Base-by-base conservation (phyloP, 2,329 filamentous ascomycete genomes). In the Lasiodiplodia gonubiensis region DNA sequence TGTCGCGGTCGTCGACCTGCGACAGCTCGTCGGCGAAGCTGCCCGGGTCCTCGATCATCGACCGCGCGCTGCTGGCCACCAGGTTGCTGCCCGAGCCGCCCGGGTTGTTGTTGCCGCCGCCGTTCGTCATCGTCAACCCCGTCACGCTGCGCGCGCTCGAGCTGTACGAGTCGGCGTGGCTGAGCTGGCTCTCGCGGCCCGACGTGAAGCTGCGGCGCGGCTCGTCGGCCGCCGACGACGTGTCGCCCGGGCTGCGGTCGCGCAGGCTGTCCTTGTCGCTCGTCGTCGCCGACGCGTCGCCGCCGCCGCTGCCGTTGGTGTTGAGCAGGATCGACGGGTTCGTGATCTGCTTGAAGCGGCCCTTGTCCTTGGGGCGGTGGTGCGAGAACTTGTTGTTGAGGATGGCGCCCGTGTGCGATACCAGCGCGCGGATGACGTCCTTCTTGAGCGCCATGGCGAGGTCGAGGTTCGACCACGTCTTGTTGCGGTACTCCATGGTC, bases 391-490 rank as follows among this genome's bases (percentile, higher is more conserved):
- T 99, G 85, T 99, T 99, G 66, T 94, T 93, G 60, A 99, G 93
- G 72, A 99, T 97, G 67, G 95, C 93, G 42, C 95, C 95, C 0
- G 94, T 94, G 76, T 99, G 95, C 1, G 92, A 95, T 74, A 99
- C 96, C 54, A 99, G 85, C 0, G 95, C 94, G 75, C 93, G 92
- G 76, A 97, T 92, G 68, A 98, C 92, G 55, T 97, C 94, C 76
- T 94, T 96, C 82, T 99, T 98, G 65, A 99, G 85, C 16, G 93
- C 91, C 57, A 98, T 85, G 0, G 94, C 94, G 11, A 99, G 87
- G 75, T 99, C 95, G 7, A 99, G 86, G 77, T 98, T 99, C 7
- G 93, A 97, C 95, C 95, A 99, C 10, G 94, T 98, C 84, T 99
- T 99, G 85, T 99, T 99, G 70, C 93, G 89, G 82, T 97, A 98